Evolutionary conservation across 768 basidiomycete genomes (phyloP), one percentile per base, ranked within the genome.

Genomic region (Auricularia sp.): DNA sequence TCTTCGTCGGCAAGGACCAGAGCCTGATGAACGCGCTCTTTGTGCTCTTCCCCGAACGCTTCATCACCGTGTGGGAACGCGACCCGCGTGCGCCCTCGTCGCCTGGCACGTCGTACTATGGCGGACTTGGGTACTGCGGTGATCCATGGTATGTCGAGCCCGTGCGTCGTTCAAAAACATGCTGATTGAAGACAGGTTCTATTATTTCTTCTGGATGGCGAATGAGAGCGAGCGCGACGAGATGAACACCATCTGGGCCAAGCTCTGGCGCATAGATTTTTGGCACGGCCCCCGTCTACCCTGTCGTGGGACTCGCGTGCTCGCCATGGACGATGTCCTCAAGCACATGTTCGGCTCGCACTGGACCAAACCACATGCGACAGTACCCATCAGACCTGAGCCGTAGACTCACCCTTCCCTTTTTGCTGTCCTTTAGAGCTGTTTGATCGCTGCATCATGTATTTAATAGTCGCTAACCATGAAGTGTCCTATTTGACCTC

Each of bases 1-100:
- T 75, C 8, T 85, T 85, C 68, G 81, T 83, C 18, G 83, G 84
- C 8, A 83, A 84, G 68, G 85, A 85, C 71, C 82, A 85, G 69
- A 80, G 80, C 0, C 66, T 86, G 39, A 80, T 85, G 70, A 85
- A 81, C 67, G 71, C 78, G 1, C 70, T 82, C 62, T 69, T 82
- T 65, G 66, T 80, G 36, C 78, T 83, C 51, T 77, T 78, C 70
- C 80, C 84, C 1, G 70, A 74, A 3, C 78, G 79, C 21, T 74
- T 85, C 70, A 69, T 81, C 29, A 75, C 79, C 1, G 75, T 83
- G 34, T 81, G 79, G 77, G 68, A 72, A 6, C 68, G 68, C 58
- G 71, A 73, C 67, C 68, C 67, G 39, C 39, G 47, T 8, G 63
- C 68, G 8, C 65, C 66, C 6, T 33, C 24, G 16, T 59, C 56